Percentiles rank a stretch among this genome's conserved stretches.
Evolutionary conservation across 2,329 filamentous ascomycete genomes (phyloP).

Genomic region (Neofusicoccum laricinum): DNA sequence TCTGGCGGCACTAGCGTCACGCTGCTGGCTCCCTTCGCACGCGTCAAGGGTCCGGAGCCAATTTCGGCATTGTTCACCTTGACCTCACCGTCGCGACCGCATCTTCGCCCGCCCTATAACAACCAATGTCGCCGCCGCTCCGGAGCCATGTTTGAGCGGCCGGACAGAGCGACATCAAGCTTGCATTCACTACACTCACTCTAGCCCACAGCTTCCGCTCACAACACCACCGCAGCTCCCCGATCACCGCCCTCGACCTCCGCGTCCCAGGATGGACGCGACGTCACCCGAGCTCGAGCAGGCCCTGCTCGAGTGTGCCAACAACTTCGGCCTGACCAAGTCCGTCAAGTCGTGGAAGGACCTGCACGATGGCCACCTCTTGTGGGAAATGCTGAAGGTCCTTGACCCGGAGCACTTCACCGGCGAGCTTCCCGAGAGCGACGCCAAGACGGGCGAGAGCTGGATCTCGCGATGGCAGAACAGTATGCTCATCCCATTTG

Average conservation of each 20-base stretch:
- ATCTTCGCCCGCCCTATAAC: slow-evolving; percentile 4
- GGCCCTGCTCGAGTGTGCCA: slow-evolving; percentile 20
- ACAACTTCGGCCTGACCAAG: slow-evolving; percentile 41
- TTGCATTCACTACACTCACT: background rate
- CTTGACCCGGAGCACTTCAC: slow-evolving; percentile 49
- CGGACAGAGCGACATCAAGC: background rate
- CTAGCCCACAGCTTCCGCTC: background rate
- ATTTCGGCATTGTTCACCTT: slow-evolving; percentile 14
- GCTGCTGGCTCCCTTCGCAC: slow-evolving; percentile 10
- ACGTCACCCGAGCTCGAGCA: slow-evolving; percentile 16
- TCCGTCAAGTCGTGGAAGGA: slow-evolving; percentile 39
- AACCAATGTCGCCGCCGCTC: slow-evolving; percentile 11
- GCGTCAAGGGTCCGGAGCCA: slow-evolving; percentile 12
- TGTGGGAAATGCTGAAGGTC: slow-evolving; percentile 49
- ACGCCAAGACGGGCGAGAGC: slow-evolving; percentile 42
- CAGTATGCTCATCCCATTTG: slow-evolving; percentile 19
- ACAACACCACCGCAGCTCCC: background rate
- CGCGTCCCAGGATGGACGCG: slow-evolving; percentile 14
- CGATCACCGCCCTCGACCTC: background rate
- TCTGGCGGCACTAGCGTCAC: background rate
- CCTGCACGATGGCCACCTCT: slow-evolving; percentile 45
- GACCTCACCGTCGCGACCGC: slow-evolving; percentile 13
- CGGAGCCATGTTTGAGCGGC: slow-evolving; percentile 8
- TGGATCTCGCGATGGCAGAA: slow-evolving; percentile 55
- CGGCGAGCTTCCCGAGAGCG: slow-evolving; percentile 45